Percentiles rank a stretch among this genome's conserved stretches.
phyloP scores from a whole-genome alignment of 768 basidiomycete genomes.

The Multifurca ochricompacta region DNA sequence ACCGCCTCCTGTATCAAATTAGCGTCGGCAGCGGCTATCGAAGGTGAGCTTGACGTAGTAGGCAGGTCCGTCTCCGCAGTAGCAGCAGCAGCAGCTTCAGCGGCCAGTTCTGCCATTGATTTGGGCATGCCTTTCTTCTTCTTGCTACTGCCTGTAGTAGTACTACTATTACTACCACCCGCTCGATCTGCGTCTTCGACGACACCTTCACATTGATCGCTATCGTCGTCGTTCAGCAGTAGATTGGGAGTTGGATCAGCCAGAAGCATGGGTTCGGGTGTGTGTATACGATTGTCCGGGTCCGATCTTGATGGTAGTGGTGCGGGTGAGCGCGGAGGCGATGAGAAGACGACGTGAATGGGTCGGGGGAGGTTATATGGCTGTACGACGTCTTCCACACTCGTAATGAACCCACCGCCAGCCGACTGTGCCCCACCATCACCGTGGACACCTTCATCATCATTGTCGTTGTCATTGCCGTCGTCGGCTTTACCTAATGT shows the following conservation, averaged over 20 bases:
- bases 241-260: constrained; percentile 4
- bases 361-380: constrained; percentile 64
- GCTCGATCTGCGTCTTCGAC: background rate
- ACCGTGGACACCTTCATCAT: background rate
- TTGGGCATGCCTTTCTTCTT: too few species aligned
- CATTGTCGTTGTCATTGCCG: background rate
- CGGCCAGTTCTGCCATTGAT: constrained; percentile 19
- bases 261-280: constrained; percentile 11
- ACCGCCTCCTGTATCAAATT: constrained; percentile 1
- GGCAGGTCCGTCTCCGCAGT: constrained; percentile 22
- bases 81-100: constrained; percentile 12
- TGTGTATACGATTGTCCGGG: constrained; percentile 9
- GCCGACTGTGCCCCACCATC: background rate
- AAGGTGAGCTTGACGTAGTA: too few species aligned
- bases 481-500: too few species aligned
- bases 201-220: constrained; percentile 24
- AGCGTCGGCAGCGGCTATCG: constrained; percentile 10
- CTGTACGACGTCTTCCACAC: constrained; percentile 65
- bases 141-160: too few species aligned
- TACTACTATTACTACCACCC: too few species aligned
- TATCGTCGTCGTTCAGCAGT: constrained; percentile 23
- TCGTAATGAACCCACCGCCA: constrained; percentile 55
- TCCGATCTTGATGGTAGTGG: too few species aligned
- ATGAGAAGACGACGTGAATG: constrained; percentile 26
- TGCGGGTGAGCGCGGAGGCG: constrained; percentile 16